phyloP scores from a whole-genome alignment of 176 grass and related monocot species.

The Carex pumila region DNA sequence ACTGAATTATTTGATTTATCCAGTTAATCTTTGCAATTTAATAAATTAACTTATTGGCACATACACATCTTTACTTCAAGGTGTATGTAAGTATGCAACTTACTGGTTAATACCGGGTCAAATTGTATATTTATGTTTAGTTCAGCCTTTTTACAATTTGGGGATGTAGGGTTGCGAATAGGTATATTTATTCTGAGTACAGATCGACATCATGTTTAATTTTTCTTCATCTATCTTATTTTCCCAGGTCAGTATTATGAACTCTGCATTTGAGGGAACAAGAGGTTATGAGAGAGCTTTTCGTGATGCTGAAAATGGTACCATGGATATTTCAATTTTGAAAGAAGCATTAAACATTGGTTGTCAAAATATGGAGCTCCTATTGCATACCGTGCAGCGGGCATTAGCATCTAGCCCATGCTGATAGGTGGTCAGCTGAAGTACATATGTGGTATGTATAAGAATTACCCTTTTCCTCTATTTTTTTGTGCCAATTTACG shows the following conservation, averaged over 20 bases:
- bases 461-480: background rate
- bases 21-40: background rate
- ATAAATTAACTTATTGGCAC: background rate
- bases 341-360: background rate
- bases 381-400: background rate
- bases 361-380: background rate
- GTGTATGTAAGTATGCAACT: background rate
- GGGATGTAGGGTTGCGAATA: background rate
- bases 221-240: background rate
- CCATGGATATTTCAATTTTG: background rate
- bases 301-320: background rate
- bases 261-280: background rate
- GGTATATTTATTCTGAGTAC: background rate
- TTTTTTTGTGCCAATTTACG: background rate
- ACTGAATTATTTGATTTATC: background rate
- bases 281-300: background rate
- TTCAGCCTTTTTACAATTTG: background rate
- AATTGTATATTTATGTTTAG: background rate
- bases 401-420: background rate
- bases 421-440: background rate
- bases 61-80: background rate
- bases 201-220: background rate
- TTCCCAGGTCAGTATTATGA: background rate
- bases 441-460: background rate
- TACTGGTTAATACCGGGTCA: background rate